These are phyloP conservation scores for Achaetomium macrosporum DNA, from an alignment of 2,329 filamentous ascomycete genomes.

Conservation along the genomic window DNA sequence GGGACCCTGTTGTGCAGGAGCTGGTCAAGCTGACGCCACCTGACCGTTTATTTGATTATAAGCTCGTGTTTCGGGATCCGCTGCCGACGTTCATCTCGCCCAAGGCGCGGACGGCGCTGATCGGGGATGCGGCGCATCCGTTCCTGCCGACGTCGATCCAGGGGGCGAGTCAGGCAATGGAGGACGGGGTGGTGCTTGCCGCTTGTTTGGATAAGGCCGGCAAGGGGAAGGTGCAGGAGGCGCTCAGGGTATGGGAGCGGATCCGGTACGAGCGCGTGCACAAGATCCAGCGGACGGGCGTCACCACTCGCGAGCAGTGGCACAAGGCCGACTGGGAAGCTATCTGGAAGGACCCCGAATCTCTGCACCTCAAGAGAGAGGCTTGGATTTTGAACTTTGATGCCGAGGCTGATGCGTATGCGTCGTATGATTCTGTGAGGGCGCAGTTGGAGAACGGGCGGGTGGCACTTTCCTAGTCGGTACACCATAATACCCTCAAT, in stretches of 20 bases:
- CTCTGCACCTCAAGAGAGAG: conserved; percentile 40
- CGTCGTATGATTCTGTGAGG: conserved; percentile 9
- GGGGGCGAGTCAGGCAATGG: conserved; percentile 44
- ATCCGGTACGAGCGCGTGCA: conserved; percentile 44
- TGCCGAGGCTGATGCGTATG: conserved; percentile 41
- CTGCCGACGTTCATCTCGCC: conserved; percentile 38
- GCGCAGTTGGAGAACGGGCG: not conserved
- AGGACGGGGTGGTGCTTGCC: conserved; percentile 44
- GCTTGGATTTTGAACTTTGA: conserved; percentile 46
- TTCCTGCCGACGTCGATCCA: conserved; percentile 44
- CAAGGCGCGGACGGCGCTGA: conserved; percentile 35
- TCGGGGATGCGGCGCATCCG: conserved; percentile 47
- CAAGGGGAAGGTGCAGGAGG: conserved; percentile 33
- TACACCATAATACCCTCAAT: no score
- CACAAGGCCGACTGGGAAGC: conserved; percentile 45
- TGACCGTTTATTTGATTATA: conserved; percentile 31
- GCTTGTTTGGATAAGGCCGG: conserved; percentile 34
- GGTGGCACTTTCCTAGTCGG: not conserved
- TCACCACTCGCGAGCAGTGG: conserved; percentile 44
- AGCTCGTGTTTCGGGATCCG: conserved; percentile 41
- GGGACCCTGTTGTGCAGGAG: conserved; percentile 34
- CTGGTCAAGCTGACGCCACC: conserved; percentile 32
- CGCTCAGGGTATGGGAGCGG: conserved; percentile 39
- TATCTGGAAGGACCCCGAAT: conserved; percentile 39
- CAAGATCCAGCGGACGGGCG: conserved; percentile 42